These are phyloP conservation scores for Saxispiralis lemnorum DNA, from an alignment of 495 filamentous ascomycete species.

Conservation along the genomic window DNA sequence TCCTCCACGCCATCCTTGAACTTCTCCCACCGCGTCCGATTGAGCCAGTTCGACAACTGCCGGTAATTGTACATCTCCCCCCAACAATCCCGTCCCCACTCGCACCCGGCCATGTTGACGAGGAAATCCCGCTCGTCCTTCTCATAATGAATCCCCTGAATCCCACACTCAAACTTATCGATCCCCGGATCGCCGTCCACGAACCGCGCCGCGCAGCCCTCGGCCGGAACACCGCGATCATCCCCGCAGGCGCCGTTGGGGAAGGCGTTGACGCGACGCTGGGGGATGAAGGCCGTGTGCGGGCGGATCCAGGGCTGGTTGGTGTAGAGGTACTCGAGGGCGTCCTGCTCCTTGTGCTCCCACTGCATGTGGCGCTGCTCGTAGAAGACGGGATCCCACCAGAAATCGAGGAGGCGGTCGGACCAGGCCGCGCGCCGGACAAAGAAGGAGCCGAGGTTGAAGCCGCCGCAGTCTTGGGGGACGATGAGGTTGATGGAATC, in stretches of 20 bases:
- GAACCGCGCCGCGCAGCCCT: conserved; percentile 3
- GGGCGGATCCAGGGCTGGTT: conserved; percentile 86
- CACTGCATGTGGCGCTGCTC: conserved; percentile 99
- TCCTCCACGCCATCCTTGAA: conserved; percentile 25
- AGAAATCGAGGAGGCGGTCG: conserved; percentile 81
- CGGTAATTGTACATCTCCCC: conserved; percentile 89
- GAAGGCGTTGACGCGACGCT: conserved; percentile 87
- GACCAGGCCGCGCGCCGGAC: conserved; percentile 69
- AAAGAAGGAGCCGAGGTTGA: conserved; percentile 95
- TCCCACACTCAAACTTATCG: conserved; percentile 30
- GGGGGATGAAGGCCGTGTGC: conserved; percentile 74
- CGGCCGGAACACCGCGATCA: conserved; percentile 24
- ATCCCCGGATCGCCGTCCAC: conserved; percentile 9
- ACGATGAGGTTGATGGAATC: conserved; percentile 73
- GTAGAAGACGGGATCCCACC: conserved; percentile 97
- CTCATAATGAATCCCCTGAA: conserved; percentile 69
- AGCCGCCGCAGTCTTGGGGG: conserved; percentile 86
- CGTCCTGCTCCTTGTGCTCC: conserved; percentile 97
- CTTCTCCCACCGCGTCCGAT: conserved; percentile 61
- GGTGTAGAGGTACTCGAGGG: conserved; percentile 78
- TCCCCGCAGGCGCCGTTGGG: conserved; percentile 78
- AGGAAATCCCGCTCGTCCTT: conserved; percentile 75
- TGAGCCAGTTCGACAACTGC: conserved; percentile 69
- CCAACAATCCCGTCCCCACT: conserved; percentile 95
- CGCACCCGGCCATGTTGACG: conserved; percentile 98